Base-by-base conservation (phyloP, 495 filamentous ascomycete species). In the Neurospora sp. region DNA sequence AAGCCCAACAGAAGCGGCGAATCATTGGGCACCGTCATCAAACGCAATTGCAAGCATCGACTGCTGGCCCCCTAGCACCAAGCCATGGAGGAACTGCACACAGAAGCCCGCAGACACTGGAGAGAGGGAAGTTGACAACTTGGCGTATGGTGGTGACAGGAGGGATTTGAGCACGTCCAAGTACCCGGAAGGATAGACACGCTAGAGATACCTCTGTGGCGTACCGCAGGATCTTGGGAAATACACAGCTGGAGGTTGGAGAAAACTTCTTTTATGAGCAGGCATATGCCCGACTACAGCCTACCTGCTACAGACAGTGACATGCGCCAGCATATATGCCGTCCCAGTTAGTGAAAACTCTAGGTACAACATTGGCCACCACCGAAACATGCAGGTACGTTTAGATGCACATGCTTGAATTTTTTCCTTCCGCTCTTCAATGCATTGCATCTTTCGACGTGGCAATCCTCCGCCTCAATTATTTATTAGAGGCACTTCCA, bases 41-140 rank as follows among this genome's bases (percentile, higher is more conserved):
- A n/a, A n/a, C n/a, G n/a, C n/a, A 4, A 37, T 6, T 37, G 3
- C 35, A 37, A 37, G 35, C 35, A 37, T 6, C 35, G 35, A 4
- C 35, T 37, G 35, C 35, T 37, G 27, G 27, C 27, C 27, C 35
- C 35, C 38, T 0, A 39, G 9, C 9, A 39, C 38, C 38, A 39
- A 39, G 9, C 38, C 38, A 39, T 39, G 38, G 6, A 39, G 9
- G 38, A 39, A 6, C 35, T 37, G 5, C 35, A 6, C 35, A 4
- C 35, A 6, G 3, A 37, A 37, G 35, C 35, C 35, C 3, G 35
- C 35, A 37, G 35, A 54, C n/a, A 23, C 0, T 54, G 20, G 4
- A 54, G 20, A 5, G 5, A 12, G 23, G 0, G 0, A 0, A 8
- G 3, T 12, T 0, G 20, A 54, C 46, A 2, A 6, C 20, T 10